phyloP scores from a whole-genome alignment of 1,284 basidiomycete genomes.

The Agaricales sp. region DNA sequence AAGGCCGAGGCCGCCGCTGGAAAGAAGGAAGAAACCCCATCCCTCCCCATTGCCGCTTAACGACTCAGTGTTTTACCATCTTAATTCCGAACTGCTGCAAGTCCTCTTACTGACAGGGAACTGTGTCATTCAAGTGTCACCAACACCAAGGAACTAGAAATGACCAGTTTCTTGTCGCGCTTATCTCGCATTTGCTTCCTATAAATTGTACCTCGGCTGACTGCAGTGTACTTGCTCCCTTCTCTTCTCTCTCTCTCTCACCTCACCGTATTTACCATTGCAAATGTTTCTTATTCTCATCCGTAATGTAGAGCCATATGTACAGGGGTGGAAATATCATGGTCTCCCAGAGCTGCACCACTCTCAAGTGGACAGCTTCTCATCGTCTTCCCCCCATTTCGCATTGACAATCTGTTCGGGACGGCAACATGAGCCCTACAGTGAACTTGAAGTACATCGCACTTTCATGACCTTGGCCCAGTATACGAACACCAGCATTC shows the following conservation, averaged over 20 bases:
- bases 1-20: slow-evolving; percentile 42
- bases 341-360: neutral
- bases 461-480: no score
- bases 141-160: neutral
- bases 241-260: no score
- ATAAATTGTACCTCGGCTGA: neutral
- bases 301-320: neutral
- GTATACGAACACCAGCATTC: no score
- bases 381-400: neutral
- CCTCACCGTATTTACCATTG: no score
- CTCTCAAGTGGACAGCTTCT: neutral
- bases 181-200: neutral
- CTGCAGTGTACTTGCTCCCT: no score
- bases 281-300: neutral
- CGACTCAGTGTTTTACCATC: neutral
- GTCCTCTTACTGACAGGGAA: no score
- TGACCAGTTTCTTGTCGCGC: neutral
- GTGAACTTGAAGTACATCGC: no score
- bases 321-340: neutral
- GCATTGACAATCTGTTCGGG: no score
- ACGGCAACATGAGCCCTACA: no score
- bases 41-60: slow-evolving; percentile 45
- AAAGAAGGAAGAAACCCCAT: slow-evolving; percentile 48
- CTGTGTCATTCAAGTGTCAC: no score
- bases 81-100: neutral